These are phyloP conservation scores for Neofusicoccum kwambonambiense DNA, from an alignment of 2,329 filamentous ascomycete genomes.

Conservation along the genomic window DNA sequence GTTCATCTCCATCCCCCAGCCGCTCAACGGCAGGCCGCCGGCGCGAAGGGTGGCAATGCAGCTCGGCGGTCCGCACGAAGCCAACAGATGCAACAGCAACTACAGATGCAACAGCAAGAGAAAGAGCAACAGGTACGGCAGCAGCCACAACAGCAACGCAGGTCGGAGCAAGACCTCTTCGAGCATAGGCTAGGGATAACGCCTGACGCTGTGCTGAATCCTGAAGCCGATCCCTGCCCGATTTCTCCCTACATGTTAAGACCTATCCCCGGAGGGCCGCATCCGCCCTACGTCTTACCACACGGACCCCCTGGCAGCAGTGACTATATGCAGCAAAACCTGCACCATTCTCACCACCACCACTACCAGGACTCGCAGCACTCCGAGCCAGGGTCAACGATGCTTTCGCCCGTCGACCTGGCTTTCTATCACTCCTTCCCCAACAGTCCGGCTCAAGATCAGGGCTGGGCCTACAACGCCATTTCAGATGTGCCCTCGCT, in stretches of 20 bases:
- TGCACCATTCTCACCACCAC: not conserved
- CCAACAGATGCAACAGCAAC: not conserved
- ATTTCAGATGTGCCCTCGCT: not conserved
- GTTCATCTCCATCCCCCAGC: conserved; percentile 24
- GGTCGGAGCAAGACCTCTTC: not conserved
- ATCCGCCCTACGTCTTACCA: not conserved
- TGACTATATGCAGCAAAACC: not conserved
- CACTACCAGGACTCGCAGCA: not conserved
- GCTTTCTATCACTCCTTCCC: not conserved
- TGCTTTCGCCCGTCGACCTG: not conserved
- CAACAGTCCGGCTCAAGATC: not conserved
- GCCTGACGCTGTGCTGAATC: not conserved
- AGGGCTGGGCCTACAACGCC: not conserved
- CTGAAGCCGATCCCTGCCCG: not conserved
- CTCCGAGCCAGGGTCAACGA: not conserved
- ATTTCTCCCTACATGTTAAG: not conserved
- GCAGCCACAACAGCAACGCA: not conserved
- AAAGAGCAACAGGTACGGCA: not conserved
- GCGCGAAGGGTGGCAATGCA: conserved; percentile 47
- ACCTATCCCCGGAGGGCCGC: not conserved
- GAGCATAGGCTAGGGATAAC: not conserved
- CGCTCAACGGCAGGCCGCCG: conserved; percentile 44
- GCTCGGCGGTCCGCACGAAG: conserved; percentile 24
- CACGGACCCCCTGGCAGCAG: not conserved
- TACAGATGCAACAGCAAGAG: not conserved